A percentile compares a stretch with the other conserved stretches of the same genome.
Evolutionary conservation across 1,284 basidiomycete species (phyloP).

Genomic region (Athelia sp.): DNA sequence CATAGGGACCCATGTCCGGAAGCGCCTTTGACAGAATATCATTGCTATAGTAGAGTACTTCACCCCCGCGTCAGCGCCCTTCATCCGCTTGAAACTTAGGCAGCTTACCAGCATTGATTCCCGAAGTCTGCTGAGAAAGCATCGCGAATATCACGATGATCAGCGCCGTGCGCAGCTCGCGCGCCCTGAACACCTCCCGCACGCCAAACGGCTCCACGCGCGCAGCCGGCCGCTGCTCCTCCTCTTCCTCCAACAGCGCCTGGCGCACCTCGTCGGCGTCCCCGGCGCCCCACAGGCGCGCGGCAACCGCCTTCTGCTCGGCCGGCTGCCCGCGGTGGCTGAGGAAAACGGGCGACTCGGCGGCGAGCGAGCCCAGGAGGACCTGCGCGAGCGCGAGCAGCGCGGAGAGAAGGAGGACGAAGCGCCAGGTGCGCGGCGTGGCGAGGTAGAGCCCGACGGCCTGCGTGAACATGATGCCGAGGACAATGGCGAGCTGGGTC

Average conservation of each 20-base stretch:
- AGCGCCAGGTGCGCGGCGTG: constrained; percentile 66
- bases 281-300: constrained; percentile 45
- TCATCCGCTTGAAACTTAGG: neutral
- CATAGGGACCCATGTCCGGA: constrained; percentile 72
- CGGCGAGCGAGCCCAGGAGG: constrained; percentile 42
- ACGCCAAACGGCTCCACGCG: constrained; percentile 38
- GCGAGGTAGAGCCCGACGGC: constrained; percentile 59
- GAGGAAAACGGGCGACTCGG: constrained; percentile 71
- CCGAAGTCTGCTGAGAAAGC: constrained; percentile 77
- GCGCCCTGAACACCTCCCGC: constrained; percentile 46
- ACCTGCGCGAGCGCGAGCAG: constrained; percentile 57
- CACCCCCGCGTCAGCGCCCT: constrained; percentile 28
- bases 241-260: constrained; percentile 42
- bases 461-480: constrained; percentile 81
- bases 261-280: constrained; percentile 1
- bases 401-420: constrained; percentile 68
- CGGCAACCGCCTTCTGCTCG: constrained; percentile 41
- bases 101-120: constrained; percentile 21
- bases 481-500: constrained; percentile 83
- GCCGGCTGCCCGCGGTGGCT: constrained; percentile 42
- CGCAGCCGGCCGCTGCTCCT: constrained; percentile 22
- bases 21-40: constrained; percentile 76
- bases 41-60: constrained; percentile 87
- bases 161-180: constrained; percentile 64
- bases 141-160: constrained; percentile 69